Evolutionary conservation across 768 basidiomycete genomes (phyloP).

Genomic region (Amanita phalloides): DNA sequence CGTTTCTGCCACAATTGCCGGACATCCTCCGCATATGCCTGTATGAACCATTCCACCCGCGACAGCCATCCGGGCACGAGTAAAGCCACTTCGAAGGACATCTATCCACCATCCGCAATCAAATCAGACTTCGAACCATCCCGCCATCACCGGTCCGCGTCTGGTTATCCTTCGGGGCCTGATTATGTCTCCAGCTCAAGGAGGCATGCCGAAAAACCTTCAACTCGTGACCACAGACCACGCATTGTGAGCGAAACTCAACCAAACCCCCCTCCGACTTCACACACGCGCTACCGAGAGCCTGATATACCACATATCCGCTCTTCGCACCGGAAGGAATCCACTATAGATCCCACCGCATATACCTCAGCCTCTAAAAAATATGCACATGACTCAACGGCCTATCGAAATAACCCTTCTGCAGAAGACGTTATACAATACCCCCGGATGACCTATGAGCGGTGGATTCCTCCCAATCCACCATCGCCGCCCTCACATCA

Average conservation of each 20-base stretch:
- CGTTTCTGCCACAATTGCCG: slow-evolving; percentile 10
- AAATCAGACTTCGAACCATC: slow-evolving; percentile 16
- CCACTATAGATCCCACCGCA: not conserved
- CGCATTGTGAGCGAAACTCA: slow-evolving; percentile 5
- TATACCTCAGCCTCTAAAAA: not conserved
- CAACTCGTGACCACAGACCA: slow-evolving; percentile 16
- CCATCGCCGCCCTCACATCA: slow-evolving; percentile 13
- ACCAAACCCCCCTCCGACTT: not conserved
- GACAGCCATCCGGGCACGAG: slow-evolving; percentile 32
- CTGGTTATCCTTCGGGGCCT: slow-evolving; percentile 13
- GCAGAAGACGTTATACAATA: slow-evolving; percentile 10
- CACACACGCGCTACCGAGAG: not conserved
- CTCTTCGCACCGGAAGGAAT: not conserved
- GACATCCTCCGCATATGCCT: not conserved
- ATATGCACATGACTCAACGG: not conserved
- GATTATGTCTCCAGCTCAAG: slow-evolving; percentile 12
- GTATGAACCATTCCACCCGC: slow-evolving; percentile 38
- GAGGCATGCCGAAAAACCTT: slow-evolving; percentile 18
- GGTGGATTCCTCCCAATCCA: slow-evolving; percentile 13
- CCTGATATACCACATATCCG: not conserved
- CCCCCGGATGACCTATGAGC: slow-evolving; percentile 11
- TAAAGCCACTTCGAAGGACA: slow-evolving; percentile 26
- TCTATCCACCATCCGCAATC: slow-evolving; percentile 12
- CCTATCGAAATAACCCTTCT: not conserved
- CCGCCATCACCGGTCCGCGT: slow-evolving; percentile 14